phyloP scores from a whole-genome alignment of 2,329 filamentous ascomycete genomes.

The Cladophialophora immunda region DNA sequence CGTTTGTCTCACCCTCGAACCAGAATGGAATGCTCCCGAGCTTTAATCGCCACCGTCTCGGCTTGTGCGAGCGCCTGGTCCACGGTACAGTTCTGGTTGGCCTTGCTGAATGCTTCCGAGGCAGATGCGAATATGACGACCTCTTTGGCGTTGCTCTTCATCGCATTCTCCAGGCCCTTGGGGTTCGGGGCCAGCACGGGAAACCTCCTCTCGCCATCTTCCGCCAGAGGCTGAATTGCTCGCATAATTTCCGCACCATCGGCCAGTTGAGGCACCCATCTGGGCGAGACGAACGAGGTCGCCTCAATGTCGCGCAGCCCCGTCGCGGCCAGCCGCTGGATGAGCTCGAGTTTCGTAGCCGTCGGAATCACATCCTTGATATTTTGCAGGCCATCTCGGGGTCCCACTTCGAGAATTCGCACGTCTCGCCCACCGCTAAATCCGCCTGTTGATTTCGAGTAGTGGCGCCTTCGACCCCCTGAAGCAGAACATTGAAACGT shows the following conservation, averaged over 20 bases:
- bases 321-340: conserved; percentile 72
- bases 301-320: conserved; percentile 79
- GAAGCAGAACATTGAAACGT: no score
- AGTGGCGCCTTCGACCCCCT: not conserved
- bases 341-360: conserved; percentile 78
- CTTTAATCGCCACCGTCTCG: conserved; percentile 44
- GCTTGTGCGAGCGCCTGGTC: conserved; percentile 49
- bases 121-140: conserved; percentile 54
- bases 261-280: conserved; percentile 81
- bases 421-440: conserved; percentile 44
- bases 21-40: conserved; percentile 33
- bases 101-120: conserved; percentile 53
- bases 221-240: conserved; percentile 8
- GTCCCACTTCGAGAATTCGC: conserved; percentile 81
- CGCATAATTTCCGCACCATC: conserved; percentile 44
- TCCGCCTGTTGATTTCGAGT: not conserved
- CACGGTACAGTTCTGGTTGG: conserved; percentile 54
- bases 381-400: conserved; percentile 86
- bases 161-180: conserved; percentile 66
- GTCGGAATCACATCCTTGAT: conserved; percentile 76
- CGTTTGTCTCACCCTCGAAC: conserved; percentile 46
- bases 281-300: conserved; percentile 84
- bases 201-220: conserved; percentile 36
- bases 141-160: conserved; percentile 47
- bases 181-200: conserved; percentile 54